Conservation (phyloP, 2,329 filamentous ascomycete species). For the Cryphonectria carpinicola region DNA sequence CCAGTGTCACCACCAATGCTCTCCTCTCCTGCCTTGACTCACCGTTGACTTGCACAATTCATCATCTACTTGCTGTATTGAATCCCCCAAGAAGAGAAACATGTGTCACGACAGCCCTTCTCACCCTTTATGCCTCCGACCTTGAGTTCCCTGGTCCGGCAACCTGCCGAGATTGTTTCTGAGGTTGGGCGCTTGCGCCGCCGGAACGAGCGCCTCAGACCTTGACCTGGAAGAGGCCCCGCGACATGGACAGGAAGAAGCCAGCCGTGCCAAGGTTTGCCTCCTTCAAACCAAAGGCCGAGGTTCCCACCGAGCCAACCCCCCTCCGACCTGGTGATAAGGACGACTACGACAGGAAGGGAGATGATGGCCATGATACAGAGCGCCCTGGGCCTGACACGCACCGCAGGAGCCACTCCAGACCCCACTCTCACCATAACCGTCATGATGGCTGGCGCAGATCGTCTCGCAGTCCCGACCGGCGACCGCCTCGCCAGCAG, state of each 20-base stretch:
- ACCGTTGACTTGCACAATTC: neutral
- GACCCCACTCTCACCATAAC: conserved; percentile 14
- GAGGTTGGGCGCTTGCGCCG: neutral
- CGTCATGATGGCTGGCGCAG: conserved; percentile 22
- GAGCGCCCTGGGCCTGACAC: conserved; percentile 9
- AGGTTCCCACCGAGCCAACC: neutral
- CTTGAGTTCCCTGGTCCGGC: neutral
- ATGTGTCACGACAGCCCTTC: neutral
- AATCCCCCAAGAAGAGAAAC: neutral
- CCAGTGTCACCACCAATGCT: neutral
- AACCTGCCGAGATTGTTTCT: neutral
- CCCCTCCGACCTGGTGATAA: neutral
- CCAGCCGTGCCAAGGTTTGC: conserved; percentile 38
- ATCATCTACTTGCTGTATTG: too few species aligned
- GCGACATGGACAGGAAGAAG: conserved; percentile 30
- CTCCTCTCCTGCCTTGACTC: neutral
- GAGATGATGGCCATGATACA: conserved; percentile 18
- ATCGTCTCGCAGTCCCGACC: conserved; percentile 21
- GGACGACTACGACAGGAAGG: neutral
- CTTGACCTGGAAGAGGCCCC: neutral
- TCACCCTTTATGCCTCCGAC: neutral
- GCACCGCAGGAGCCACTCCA: conserved; percentile 18
- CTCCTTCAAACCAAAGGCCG: conserved; percentile 31
- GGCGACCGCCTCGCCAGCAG: conserved; percentile 4
- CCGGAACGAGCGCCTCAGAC: neutral